Percentiles rank a stretch among this genome's conserved stretches.
phyloP scores from a whole-genome alignment of 2,329 filamentous ascomycete genomes.

The Calonectria ilicicola region DNA sequence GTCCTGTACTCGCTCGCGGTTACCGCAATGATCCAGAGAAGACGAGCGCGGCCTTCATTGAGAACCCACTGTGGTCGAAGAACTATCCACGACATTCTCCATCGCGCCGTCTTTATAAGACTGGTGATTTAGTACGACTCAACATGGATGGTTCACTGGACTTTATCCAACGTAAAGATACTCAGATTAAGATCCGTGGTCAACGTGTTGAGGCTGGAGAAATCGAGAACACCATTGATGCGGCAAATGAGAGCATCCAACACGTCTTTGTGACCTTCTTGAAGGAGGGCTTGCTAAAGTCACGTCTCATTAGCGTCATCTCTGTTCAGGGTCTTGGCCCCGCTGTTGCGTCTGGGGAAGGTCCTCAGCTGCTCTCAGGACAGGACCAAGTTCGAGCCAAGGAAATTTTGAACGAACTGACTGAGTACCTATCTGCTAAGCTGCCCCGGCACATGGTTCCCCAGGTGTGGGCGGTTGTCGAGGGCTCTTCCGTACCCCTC shows the following conservation, averaged over 20 bases:
- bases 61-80: slow-evolving; percentile 29
- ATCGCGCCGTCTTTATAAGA: slow-evolving; percentile 34
- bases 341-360: slow-evolving; percentile 21
- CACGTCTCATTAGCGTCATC: slow-evolving; percentile 18
- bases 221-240: slow-evolving; percentile 44
- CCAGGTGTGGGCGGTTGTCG: slow-evolving; percentile 34
- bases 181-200: slow-evolving; percentile 49
- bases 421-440: slow-evolving; percentile 24
- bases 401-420: background rate
- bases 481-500: slow-evolving; percentile 30
- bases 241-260: slow-evolving; percentile 28
- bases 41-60: slow-evolving; percentile 48
- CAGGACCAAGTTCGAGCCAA: background rate
- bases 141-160: slow-evolving; percentile 43
- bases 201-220: slow-evolving; percentile 49
- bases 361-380: slow-evolving; percentile 7
- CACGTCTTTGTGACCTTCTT: slow-evolving; percentile 35
- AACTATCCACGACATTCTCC: background rate
- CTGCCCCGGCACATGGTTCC: slow-evolving; percentile 38
- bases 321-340: slow-evolving; percentile 7
- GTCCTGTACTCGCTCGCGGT: slow-evolving; percentile 57
- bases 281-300: slow-evolving; percentile 29
- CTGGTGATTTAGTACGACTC: slow-evolving; percentile 37
- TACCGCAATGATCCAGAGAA: slow-evolving; percentile 57
- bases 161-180: slow-evolving; percentile 43